Base-by-base conservation (phyloP, 805 yeast genomes). In the Naumovozyma dairenensis region DNA sequence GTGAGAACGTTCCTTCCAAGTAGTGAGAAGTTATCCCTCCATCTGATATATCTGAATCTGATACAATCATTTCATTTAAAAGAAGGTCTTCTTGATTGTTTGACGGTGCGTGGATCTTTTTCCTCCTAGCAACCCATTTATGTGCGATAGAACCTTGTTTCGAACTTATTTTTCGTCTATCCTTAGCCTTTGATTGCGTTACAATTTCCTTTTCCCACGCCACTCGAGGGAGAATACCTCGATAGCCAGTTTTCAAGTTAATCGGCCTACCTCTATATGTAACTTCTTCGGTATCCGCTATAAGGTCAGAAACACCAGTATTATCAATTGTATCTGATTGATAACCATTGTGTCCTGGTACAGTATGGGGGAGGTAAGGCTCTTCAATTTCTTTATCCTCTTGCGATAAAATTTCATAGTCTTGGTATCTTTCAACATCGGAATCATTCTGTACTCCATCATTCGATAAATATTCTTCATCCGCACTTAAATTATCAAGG, bases 191-290 rank as follows among this genome's bases (percentile, higher is more conserved):
- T n/a, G n/a, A n/a, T n/a, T n/a, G n/a, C n/a, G n/a, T n/a, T n/a
- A n/a, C n/a, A n/a, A 49, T 16, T 7, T 53, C 44, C 28, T 45
- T 53, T 25, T 48, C 49, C 62, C 62, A 57, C 3, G 52, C 54
- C 31, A 44, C 35, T 27, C 42, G 46, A 4, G 62, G 62, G 14
- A 57, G 36, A 13, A 57, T 43, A 14, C 62, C 62, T 20, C 49
- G 42, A 30, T 49, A 57, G 1, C 58, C 62, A 4, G 47, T 50
- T 29, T 43, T 49, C 15, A 57, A 29, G 30, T 45, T 49, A 2
- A 55, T 22, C 13, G 38, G 36, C 26, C 44, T 41, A 6, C 62
- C 62, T 44, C 62, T 45, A 22, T 51, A 55, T 12, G 37, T 14
- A 3, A 48, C 34, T 5, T 42, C 36, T n/a, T 39, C 44, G 5